Conservation (phyloP, 2,329 filamentous ascomycete genomes). For the Cercospora zeae-maydis region DNA sequence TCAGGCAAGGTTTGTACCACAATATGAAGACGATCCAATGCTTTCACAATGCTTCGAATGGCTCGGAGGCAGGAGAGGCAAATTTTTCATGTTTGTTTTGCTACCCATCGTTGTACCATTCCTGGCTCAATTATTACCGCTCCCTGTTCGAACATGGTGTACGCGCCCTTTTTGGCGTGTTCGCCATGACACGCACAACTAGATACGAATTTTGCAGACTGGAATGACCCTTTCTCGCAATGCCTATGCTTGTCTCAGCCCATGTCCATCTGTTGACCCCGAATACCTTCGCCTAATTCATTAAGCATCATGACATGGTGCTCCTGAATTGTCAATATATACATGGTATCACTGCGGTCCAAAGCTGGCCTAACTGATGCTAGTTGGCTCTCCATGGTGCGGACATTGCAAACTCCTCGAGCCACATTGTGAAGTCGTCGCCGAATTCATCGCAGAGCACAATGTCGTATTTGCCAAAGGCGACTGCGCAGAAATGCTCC, state of each 20-base stretch:
- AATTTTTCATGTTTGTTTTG: too few species aligned
- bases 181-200: neutral
- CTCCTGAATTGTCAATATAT: conserved; percentile 4
- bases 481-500: conserved; percentile 75
- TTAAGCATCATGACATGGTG: neutral
- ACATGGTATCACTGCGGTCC: neutral
- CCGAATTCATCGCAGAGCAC: conserved; percentile 77
- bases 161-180: neutral
- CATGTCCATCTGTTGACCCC: neutral
- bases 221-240: neutral
- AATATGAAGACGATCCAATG: neutral
- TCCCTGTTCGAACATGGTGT: neutral
- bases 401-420: conserved; percentile 98
- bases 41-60: too few species aligned
- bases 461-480: conserved; percentile 68
- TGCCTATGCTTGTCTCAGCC: neutral
- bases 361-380: neutral
- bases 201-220: neutral
- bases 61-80: too few species aligned
- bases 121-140: neutral
- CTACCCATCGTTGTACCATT: neutral
- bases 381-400: conserved; percentile 59
- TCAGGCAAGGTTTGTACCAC: fast-evolving
- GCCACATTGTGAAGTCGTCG: conserved; percentile 84
- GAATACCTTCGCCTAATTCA: neutral